Base-by-base conservation (phyloP, 1,284 basidiomycete species). In the Xerocomus nothofagi region DNA sequence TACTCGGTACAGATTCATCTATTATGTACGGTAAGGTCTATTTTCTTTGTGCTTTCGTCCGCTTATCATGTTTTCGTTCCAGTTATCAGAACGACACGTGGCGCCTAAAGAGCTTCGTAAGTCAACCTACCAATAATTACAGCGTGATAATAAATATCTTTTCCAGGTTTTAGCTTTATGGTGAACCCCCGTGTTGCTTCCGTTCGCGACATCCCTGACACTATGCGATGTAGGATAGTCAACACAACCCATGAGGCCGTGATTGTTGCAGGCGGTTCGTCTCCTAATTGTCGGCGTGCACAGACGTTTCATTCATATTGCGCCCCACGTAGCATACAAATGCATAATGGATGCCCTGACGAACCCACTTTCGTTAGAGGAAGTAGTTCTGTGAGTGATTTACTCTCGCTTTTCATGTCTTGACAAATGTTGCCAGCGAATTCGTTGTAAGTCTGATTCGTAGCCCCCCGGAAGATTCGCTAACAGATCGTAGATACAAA, bases 291-390 rank as follows among this genome's bases (percentile, higher is more conserved):
- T 26, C 12, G 0, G 8, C n/a, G 3, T 14, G 5, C 3, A 8
- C 12, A 10, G 11, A 6, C 6, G 15, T 26, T 12, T 39, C 17
- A 20, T 18, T 7, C 4, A 12, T 14, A 14, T 3, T 5, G 12
- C 9, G 8, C 15, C 2, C 8, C 8, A 6, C 15, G 30, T n/a
- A 59, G 60, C 17, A 2, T 62, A 50, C 39, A 59, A 61, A 27
- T 39, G 40, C 32, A 42, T 61, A 3, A 29, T 56, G 18, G 39
- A 15, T 18, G 40, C 39, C 8, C 11, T 62, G 26, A 5, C 2
- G n/a, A 15, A 41, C 11, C 26, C 26, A 7, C 2, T 26, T 5
- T 4, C 26, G 10, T 26, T 26, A 2, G 8, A 9, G 26, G 10
- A 5, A 2, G 26, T 9, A 9, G 10, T 26, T 26, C 26, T 10